These are phyloP conservation scores for Blastosporella zonata DNA, from an alignment of 1,284 basidiomycete genomes.

Conservation along the genomic window DNA sequence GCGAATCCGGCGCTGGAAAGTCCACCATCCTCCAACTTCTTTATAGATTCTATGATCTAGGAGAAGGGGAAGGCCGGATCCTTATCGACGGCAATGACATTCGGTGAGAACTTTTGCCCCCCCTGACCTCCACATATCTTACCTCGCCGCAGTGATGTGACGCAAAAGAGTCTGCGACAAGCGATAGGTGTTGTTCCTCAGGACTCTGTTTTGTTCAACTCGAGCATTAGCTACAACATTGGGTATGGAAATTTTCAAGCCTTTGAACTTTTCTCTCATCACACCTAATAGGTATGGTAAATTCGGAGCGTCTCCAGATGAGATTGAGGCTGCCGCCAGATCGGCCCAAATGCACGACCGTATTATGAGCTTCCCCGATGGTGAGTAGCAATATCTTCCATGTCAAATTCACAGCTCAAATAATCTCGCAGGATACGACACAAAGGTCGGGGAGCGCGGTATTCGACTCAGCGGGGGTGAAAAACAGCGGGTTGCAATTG, in stretches of 20 bases:
- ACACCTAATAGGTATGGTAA: constrained; percentile 56
- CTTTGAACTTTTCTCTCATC: not conserved
- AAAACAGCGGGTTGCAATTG: constrained; percentile 85
- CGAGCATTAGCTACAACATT: constrained; percentile 76
- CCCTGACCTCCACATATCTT: not conserved
- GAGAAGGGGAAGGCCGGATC: constrained; percentile 69
- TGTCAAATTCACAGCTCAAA: constrained; percentile 2
- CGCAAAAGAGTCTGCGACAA: constrained; percentile 73
- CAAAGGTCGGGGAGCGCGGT: constrained; percentile 70
- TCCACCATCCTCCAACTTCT: constrained; percentile 81
- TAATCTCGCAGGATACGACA: constrained; percentile 54
- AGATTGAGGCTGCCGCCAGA: constrained; percentile 70
- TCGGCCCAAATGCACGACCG: constrained; percentile 83
- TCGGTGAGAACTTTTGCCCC: constrained; percentile 29
- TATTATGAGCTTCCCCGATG: constrained; percentile 76
- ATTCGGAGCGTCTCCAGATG: constrained; percentile 62
- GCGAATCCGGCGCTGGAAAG: constrained; percentile 79
- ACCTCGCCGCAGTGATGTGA: constrained; percentile 55
- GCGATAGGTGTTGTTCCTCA: constrained; percentile 85
- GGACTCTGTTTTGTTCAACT: constrained; percentile 82
- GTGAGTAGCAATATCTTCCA: constrained; percentile 24
- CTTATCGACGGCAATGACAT: constrained; percentile 85
- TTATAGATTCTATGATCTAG: constrained; percentile 88
- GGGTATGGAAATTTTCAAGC: constrained; percentile 38
- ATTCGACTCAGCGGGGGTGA: constrained; percentile 78